Evolutionary conservation across 2,329 filamentous ascomycete species (phyloP).

Genomic region (Ceratocystis cubensis): DNA sequence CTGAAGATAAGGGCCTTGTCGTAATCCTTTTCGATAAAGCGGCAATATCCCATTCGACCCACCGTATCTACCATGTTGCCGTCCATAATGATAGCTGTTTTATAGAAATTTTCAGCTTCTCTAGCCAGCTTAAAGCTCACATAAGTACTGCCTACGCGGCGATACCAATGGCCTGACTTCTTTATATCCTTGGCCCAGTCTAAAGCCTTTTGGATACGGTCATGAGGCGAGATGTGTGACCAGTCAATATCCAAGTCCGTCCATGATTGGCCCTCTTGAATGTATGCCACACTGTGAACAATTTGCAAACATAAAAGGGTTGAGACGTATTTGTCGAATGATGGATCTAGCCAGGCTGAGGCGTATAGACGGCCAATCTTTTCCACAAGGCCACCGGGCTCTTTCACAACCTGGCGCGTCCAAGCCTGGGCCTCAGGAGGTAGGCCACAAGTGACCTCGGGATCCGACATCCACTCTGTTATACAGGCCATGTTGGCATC

Average conservation of each 20-base stretch:
- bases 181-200: conserved; percentile 29
- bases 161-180: conserved; percentile 30
- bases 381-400: conserved; percentile 29
- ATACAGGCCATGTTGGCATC: conserved; percentile 31
- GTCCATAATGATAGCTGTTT: conserved; percentile 30
- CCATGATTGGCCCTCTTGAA: conserved; percentile 31
- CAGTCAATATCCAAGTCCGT: conserved; percentile 30
- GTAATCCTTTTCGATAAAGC: conserved; percentile 30
- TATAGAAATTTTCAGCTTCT: conserved; percentile 29
- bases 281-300: conserved; percentile 32
- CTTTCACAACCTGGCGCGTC: conserved; percentile 25
- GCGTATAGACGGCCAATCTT: conserved; percentile 31
- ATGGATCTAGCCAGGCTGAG: conserved; percentile 30
- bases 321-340: conserved; percentile 30
- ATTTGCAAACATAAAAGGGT: conserved; percentile 35
- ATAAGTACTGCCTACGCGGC: conserved; percentile 32
- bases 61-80: conserved; percentile 30
- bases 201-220: conserved; percentile 29
- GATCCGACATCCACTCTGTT: conserved; percentile 29
- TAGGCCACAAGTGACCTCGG: conserved; percentile 27
- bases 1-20: conserved; percentile 29
- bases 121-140: conserved; percentile 29
- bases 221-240: conserved; percentile 28
- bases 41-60: conserved; percentile 33
- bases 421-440: conserved; percentile 27